phyloP scores from a whole-genome alignment of 768 basidiomycete genomes.

The Neoboletus subvelutipes region DNA sequence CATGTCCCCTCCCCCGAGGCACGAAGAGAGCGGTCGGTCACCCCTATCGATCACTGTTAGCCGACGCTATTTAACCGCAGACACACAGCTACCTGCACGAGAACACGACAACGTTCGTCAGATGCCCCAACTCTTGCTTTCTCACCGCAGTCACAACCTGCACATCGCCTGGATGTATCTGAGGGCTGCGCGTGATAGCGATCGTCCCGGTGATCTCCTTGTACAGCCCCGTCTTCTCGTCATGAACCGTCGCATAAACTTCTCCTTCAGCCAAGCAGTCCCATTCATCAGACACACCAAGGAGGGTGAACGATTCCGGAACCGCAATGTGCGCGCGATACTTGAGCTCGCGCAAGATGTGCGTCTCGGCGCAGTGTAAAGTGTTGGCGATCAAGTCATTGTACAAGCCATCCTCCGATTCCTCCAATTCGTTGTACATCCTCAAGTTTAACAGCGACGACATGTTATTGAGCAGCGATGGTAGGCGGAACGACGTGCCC shows the following conservation, averaged over 20 bases:
- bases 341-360: constrained; percentile 52
- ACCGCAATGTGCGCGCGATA: constrained; percentile 50
- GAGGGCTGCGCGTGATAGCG: constrained; percentile 50
- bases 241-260: constrained; percentile 44
- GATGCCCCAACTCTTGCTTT: constrained; percentile 36
- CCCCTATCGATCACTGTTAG: constrained; percentile 33
- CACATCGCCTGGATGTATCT: constrained; percentile 52
- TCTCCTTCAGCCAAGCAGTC: constrained; percentile 45
- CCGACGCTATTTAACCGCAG: background rate
- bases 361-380: constrained; percentile 41
- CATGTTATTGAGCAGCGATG: constrained; percentile 43
- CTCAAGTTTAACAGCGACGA: constrained; percentile 32
- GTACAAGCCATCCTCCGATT: constrained; percentile 15
- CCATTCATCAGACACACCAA: constrained; percentile 55
- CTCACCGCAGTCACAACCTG: constrained; percentile 44
- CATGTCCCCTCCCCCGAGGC: constrained; percentile 53
- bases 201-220: constrained; percentile 37
- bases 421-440: constrained; percentile 15
- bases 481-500: constrained; percentile 44
- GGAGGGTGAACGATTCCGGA: constrained; percentile 47
- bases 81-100: constrained; percentile 41
- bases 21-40: constrained; percentile 43
- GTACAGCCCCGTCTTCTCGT: constrained; percentile 30
- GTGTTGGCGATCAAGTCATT: constrained; percentile 39
- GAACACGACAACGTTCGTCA: constrained; percentile 50